Conservation (phyloP, 1,139 yeast genomes). For the Lodderomyces metapsilosis region DNA sequence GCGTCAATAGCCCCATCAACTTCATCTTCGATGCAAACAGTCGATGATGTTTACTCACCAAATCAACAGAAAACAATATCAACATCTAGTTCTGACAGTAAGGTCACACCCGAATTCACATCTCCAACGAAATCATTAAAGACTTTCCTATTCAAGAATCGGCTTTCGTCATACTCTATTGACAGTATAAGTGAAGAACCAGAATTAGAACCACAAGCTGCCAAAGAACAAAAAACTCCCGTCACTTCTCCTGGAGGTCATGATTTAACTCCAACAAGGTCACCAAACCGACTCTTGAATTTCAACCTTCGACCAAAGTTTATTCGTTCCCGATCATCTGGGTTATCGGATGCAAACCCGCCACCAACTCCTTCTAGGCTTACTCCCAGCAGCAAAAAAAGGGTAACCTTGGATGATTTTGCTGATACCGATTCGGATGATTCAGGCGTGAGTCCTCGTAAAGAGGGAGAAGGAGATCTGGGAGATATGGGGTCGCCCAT, state of each 20-base stretch:
- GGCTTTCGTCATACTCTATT: constrained; percentile 26
- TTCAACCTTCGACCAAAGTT: constrained; percentile 23
- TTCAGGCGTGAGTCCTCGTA: constrained; percentile 4
- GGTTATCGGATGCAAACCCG: constrained; percentile 9
- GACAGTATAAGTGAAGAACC: constrained; percentile 30
- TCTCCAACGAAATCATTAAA: constrained; percentile 31
- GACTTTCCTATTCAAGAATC: constrained; percentile 21
- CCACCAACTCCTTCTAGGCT: constrained; percentile 1
- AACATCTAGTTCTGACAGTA: constrained; percentile 4
- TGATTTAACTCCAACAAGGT: constrained; percentile 14
- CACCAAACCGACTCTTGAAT: constrained; percentile 13
- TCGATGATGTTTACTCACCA: constrained; percentile 6
- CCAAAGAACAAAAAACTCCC: constrained; percentile 9
- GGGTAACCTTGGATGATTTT: constrained; percentile 34
- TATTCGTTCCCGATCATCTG: constrained; percentile 23
- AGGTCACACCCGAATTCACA: constrained; percentile 15
- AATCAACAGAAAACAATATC: constrained; percentile 5
- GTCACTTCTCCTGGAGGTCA: background rate
- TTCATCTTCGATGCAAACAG: constrained; percentile 11
- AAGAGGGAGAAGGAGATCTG: background rate
- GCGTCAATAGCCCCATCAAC: constrained; percentile 2
- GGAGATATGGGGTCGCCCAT: background rate
- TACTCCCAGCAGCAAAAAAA: constrained; percentile 2
- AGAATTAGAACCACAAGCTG: constrained; percentile 14
- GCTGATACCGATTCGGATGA: constrained; percentile 38